Evolutionary conservation across 2,329 filamentous ascomycete species (phyloP).

Genomic region (Raffaelea deltoideospora): DNA sequence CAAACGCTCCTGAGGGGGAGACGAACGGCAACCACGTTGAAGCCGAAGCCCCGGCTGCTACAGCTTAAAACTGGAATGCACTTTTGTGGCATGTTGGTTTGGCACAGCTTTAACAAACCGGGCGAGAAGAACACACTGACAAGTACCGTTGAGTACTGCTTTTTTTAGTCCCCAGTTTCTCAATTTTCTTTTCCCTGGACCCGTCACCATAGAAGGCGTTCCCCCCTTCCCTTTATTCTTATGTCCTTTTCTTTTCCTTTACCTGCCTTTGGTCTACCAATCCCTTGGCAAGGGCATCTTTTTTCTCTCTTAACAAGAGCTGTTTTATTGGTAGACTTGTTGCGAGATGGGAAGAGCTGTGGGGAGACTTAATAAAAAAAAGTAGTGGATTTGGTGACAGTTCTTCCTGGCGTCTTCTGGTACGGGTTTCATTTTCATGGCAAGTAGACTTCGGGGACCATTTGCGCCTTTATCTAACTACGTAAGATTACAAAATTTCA

Average conservation of each 20-base stretch:
- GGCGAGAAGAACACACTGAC: no score
- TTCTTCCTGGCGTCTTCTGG: constrained; percentile 10
- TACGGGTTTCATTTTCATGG: constrained; percentile 3
- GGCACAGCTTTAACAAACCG: no score
- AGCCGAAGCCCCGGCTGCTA: constrained; percentile 12
- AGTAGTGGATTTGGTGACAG: constrained; percentile 6
- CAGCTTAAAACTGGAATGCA: no score
- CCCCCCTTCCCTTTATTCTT: no score
- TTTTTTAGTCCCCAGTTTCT: no score
- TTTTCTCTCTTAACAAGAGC: constrained; percentile 1
- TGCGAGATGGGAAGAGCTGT: constrained; percentile 3
- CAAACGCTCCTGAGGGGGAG: constrained; percentile 36
- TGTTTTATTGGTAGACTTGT: constrained; percentile 1
- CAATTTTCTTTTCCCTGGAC: not conserved
- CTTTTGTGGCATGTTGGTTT: no score
- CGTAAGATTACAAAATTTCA: not conserved
- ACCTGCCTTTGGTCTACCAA: no score
- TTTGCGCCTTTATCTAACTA: constrained; percentile 9
- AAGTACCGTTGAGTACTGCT: no score
- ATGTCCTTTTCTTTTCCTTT: no score
- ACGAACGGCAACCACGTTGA: constrained; percentile 27
- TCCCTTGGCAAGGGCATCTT: no score
- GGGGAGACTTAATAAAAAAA: constrained; percentile 5
- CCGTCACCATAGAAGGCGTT: constrained; percentile 1
- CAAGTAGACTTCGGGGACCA: constrained; percentile 16